A percentile compares a stretch with the other conserved stretches of the same genome.
Evolutionary conservation across 2,329 filamentous ascomycete genomes (phyloP).

Genomic region (Epichloe hybrida): DNA sequence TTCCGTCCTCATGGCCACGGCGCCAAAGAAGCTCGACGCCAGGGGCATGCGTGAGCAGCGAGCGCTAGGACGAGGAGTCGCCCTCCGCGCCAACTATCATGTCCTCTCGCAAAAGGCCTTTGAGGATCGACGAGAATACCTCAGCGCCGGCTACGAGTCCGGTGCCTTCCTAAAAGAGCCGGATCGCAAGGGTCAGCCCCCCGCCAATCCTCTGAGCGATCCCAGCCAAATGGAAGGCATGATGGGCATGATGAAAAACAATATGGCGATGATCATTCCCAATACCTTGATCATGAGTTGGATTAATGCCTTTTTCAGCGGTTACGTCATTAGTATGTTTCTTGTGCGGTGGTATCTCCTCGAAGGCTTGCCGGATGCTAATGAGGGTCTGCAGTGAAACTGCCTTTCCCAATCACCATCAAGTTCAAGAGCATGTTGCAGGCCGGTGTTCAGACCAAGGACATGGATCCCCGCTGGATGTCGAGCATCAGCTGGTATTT

Average conservation of each 20-base stretch:
- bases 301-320: constrained; percentile 98
- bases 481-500: constrained; percentile 99
- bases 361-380: neutral
- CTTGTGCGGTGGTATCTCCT: no score
- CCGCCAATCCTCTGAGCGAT: constrained; percentile 88
- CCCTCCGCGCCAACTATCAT: constrained; percentile 69
- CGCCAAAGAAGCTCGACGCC: constrained; percentile 70
- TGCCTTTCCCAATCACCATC: constrained; percentile 93
- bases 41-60: constrained; percentile 75
- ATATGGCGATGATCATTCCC: constrained; percentile 99
- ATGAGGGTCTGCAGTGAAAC: constrained; percentile 54
- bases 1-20: constrained; percentile 72
- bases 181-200: constrained; percentile 75
- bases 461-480: constrained; percentile 97
- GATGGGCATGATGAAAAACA: constrained; percentile 99
- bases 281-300: constrained; percentile 99
- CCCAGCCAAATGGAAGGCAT: constrained; percentile 97
- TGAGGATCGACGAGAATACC: constrained; percentile 62
- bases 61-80: constrained; percentile 69
- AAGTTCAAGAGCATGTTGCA: constrained; percentile 99
- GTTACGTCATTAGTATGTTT: constrained; percentile 82
- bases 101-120: constrained; percentile 69
- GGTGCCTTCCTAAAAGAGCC: constrained; percentile 85
- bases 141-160: constrained; percentile 69
- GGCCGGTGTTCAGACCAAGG: constrained; percentile 86